A percentile compares a stretch with the other conserved stretches of the same genome.
Evolutionary conservation across 2,329 filamentous ascomycete genomes (phyloP).

Genomic region (Periconia digitata): DNA sequence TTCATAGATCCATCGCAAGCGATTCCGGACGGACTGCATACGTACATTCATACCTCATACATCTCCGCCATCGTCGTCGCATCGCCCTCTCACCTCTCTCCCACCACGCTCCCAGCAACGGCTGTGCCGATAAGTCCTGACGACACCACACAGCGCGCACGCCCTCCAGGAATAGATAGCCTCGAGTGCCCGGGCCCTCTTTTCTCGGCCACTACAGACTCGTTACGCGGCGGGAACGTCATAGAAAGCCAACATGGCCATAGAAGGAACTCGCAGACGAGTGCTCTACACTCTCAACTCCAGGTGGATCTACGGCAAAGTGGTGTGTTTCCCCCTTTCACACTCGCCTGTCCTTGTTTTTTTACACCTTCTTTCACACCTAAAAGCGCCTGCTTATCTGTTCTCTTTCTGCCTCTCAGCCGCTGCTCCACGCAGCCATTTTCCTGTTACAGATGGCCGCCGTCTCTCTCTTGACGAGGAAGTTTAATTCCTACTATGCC

Average conservation of each 20-base stretch:
- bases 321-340: slow-evolving; percentile 56
- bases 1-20: not conserved
- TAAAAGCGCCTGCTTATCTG: slow-evolving; percentile 2
- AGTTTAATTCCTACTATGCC: slow-evolving; percentile 94
- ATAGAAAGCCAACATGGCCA: slow-evolving; percentile 24
- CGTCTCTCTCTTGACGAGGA: slow-evolving; percentile 76
- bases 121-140: not conserved
- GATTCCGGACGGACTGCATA: not conserved
- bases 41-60: not conserved
- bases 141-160: not conserved
- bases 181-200: not conserved
- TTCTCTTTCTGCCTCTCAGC: slow-evolving; percentile 55
- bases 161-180: not conserved
- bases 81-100: not conserved
- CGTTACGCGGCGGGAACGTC: not conserved
- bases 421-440: slow-evolving; percentile 80
- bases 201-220: not conserved
- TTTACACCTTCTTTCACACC: not conserved
- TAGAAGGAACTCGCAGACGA: slow-evolving; percentile 55
- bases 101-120: not conserved
- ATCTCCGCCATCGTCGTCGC: not conserved
- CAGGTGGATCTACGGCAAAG: slow-evolving; percentile 71
- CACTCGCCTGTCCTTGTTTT: not conserved
- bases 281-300: slow-evolving; percentile 67
- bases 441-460: slow-evolving; percentile 88